Percentiles rank a stretch among this genome's conserved stretches.
These are phyloP conservation scores for Megacollybia marginata DNA, from an alignment of 768 basidiomycete species.

Conservation along the genomic window DNA sequence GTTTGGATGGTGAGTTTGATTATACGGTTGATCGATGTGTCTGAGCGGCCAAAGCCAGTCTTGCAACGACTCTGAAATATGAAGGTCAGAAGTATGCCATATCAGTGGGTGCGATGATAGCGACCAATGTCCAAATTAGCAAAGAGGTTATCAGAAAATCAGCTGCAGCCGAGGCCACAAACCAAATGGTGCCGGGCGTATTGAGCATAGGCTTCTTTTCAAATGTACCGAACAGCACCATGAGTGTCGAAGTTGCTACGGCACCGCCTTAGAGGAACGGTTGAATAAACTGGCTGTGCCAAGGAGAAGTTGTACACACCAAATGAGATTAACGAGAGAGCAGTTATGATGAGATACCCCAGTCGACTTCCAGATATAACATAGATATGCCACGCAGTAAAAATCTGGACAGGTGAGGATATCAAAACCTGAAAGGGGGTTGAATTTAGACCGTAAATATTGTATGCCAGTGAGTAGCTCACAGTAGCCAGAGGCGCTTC, in stretches of 20 bases:
- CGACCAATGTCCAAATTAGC: slow-evolving; percentile 2
- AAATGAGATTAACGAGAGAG: slow-evolving; percentile 2
- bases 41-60: too few relatives aligned
- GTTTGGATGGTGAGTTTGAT: too few relatives aligned
- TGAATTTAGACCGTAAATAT: not conserved
- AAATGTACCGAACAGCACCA: not conserved
- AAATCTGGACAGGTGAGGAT: slow-evolving; percentile 11
- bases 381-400: slow-evolving; percentile 9
- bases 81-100: too few relatives aligned
- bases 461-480: slow-evolving; percentile 2
- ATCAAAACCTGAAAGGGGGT: slow-evolving; percentile 5
- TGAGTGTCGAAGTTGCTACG: not conserved
- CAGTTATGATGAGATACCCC: slow-evolving; percentile 3
- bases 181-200: slow-evolving; percentile 2
- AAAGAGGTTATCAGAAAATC: slow-evolving; percentile 2
- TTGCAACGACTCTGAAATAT: too few relatives aligned
- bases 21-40: too few relatives aligned
- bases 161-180: not conserved
- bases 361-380: slow-evolving; percentile 5
- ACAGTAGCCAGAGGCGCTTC: slow-evolving; percentile 27
- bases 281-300: not conserved
- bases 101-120: too few relatives aligned
- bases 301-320: not conserved
- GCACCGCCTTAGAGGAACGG: not conserved
- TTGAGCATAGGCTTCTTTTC: not conserved